phyloP scores from a whole-genome alignment of 371 early-diverging fungal species.

The Apophysomyces trapeziformis region DNA sequence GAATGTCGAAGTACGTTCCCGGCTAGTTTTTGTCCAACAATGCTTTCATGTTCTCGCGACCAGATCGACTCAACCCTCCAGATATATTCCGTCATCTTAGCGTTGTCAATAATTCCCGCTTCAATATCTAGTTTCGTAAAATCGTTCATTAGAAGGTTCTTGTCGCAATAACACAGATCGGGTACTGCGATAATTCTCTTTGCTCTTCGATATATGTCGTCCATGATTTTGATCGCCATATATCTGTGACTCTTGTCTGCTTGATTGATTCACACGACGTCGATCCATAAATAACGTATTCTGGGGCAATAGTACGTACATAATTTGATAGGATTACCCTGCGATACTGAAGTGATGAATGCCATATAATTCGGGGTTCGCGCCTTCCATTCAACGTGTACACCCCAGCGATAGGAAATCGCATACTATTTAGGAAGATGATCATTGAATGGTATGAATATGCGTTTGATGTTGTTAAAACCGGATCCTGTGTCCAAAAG shows the following conservation, averaged over 20 bases:
- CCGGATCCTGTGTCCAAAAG: too few relatives aligned
- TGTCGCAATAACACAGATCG: too few relatives aligned
- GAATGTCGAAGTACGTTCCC: too few relatives aligned
- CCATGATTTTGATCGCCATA: neutral
- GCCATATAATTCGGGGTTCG: neutral
- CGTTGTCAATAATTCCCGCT: too few relatives aligned
- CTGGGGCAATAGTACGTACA: neutral
- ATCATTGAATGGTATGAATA: too few relatives aligned
- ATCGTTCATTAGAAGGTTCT: too few relatives aligned
- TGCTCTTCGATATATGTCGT: neutral
- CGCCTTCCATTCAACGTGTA: neutral
- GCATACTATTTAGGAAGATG: neutral
- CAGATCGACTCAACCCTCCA: too few relatives aligned
- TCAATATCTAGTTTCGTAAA: too few relatives aligned
- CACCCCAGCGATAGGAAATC: neutral
- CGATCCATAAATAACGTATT: neutral
- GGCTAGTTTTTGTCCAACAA: too few relatives aligned
- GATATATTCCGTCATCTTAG: too few relatives aligned
- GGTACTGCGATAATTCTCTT: neutral
- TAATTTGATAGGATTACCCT: neutral
- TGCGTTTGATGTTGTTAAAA: too few relatives aligned
- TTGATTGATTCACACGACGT: neutral
- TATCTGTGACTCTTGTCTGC: neutral
- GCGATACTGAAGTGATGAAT: neutral
- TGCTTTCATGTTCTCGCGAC: too few relatives aligned